These are phyloP conservation scores for Sugiyamaella xylanicola DNA, from an alignment of 1,139 yeast species.

Conservation along the genomic window DNA sequence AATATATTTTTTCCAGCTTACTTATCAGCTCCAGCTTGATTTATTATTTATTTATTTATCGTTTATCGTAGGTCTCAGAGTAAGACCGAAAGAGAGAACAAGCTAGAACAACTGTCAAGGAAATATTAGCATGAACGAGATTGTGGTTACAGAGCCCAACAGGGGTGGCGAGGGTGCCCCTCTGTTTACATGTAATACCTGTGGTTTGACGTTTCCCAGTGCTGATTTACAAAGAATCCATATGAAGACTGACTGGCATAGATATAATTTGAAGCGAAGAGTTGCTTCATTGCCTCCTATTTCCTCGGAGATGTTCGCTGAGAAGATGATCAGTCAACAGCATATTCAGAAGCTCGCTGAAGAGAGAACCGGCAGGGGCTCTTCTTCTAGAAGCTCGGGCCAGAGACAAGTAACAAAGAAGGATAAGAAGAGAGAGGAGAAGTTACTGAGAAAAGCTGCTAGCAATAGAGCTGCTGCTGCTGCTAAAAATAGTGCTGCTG, in stretches of 20 bases:
- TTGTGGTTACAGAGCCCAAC: constrained; percentile 67
- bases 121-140: constrained; percentile 53
- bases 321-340: constrained; percentile 58
- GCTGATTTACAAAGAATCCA: constrained; percentile 84
- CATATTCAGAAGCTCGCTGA: constrained; percentile 40
- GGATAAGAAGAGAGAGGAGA: constrained; percentile 44
- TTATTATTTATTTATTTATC: constrained; percentile 2
- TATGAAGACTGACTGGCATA: constrained; percentile 97
- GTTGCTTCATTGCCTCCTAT: constrained; percentile 85
- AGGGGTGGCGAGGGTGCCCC: constrained; percentile 33
- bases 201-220: constrained; percentile 73
- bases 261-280: constrained; percentile 87
- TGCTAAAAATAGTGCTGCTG: constrained; percentile 20
- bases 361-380: constrained; percentile 51
- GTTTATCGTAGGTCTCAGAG: neutral
- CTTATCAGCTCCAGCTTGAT: constrained; percentile 4
- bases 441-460: constrained; percentile 32
- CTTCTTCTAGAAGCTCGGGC: constrained; percentile 34
- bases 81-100: neutral
- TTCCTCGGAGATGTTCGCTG: constrained; percentile 77
- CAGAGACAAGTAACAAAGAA: constrained; percentile 43
- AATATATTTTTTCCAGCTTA: constrained; percentile 9
- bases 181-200: constrained; percentile 75
- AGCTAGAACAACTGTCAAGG: neutral
- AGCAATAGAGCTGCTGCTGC: constrained; percentile 19